phyloP scores from a whole-genome alignment of 2,329 filamentous ascomycete genomes.

The Teratosphaeria nubilosa region DNA sequence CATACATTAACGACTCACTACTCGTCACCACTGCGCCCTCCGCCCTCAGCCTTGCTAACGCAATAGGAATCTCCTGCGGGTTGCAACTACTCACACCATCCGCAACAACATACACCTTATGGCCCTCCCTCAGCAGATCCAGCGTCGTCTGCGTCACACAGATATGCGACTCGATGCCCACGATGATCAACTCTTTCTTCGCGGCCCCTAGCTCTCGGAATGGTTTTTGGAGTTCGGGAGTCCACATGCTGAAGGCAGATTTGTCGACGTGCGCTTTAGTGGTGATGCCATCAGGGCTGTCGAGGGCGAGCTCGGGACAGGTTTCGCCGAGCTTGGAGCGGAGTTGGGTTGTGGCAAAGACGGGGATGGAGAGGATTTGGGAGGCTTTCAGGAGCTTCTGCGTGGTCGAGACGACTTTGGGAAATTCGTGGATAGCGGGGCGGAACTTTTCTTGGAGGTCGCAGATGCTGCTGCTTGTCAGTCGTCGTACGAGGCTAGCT shows the following conservation, averaged over 20 bases:
- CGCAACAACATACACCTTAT: slow-evolving; percentile 75
- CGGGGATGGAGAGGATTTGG: slow-evolving; percentile 55
- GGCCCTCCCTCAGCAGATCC: slow-evolving; percentile 64
- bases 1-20: slow-evolving; percentile 83
- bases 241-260: slow-evolving; percentile 80
- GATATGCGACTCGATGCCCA: slow-evolving; percentile 89
- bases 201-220: slow-evolving; percentile 30
- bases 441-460: slow-evolving; percentile 93
- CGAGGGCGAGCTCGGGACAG: slow-evolving; percentile 57
- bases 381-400: slow-evolving; percentile 44
- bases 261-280: slow-evolving; percentile 64
- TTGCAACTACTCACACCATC: slow-evolving; percentile 89
- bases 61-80: slow-evolving; percentile 66
- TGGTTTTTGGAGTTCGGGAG: slow-evolving; percentile 51
- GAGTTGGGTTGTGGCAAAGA: slow-evolving; percentile 81
- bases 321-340: slow-evolving; percentile 67
- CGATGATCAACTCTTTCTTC: slow-evolving; percentile 57
- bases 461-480: slow-evolving; percentile 57
- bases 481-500: background rate
- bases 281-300: slow-evolving; percentile 39
- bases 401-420: slow-evolving; percentile 53
- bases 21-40: slow-evolving; percentile 74
- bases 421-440: slow-evolving; percentile 70
- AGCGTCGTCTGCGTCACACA: slow-evolving; percentile 88
- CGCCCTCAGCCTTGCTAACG: slow-evolving; percentile 62